Evolutionary conservation across 2,329 filamentous ascomycete species (phyloP).

Genomic region (Xylaria polymorpha): DNA sequence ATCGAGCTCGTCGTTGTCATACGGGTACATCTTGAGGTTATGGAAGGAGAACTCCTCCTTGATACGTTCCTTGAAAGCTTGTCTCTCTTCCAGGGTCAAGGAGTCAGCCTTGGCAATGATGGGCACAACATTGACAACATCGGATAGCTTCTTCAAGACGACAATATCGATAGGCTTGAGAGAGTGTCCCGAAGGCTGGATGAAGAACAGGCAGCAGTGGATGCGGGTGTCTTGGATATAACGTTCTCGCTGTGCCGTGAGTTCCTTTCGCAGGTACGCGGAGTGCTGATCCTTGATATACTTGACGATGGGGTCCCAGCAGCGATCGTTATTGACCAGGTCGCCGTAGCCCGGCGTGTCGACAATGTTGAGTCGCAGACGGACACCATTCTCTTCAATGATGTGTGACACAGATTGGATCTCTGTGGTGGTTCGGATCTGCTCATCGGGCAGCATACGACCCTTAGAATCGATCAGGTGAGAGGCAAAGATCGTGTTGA

Average conservation of each 20-base stretch:
- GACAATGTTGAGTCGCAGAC: constrained; percentile 97
- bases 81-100: constrained; percentile 93
- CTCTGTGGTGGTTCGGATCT: constrained; percentile 94
- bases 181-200: constrained; percentile 96
- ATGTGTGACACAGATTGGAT: constrained; percentile 98
- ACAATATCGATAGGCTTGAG: constrained; percentile 99
- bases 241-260: constrained; percentile 97
- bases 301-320: constrained; percentile 99
- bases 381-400: constrained; percentile 99
- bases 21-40: constrained; percentile 99
- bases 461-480: constrained; percentile 99
- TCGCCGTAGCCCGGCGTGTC: constrained; percentile 99
- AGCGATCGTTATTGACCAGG: constrained; percentile 99
- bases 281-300: constrained; percentile 99
- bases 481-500: constrained; percentile 99
- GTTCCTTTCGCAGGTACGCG: constrained; percentile 98
- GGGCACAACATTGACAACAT: constrained; percentile 98
- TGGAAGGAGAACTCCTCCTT: constrained; percentile 99
- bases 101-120: constrained; percentile 99
- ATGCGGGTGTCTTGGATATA: constrained; percentile 99
- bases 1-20: constrained; percentile 99
- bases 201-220: constrained; percentile 99
- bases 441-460: constrained; percentile 90
- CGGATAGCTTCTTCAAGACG: constrained; percentile 98
- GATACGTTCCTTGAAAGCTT: constrained; percentile 98